Percentiles rank a stretch among this genome's conserved stretches.
Evolutionary conservation across 176 grass and related monocot genomes (phyloP).

Genomic region (Eragrostis nindensis): DNA sequence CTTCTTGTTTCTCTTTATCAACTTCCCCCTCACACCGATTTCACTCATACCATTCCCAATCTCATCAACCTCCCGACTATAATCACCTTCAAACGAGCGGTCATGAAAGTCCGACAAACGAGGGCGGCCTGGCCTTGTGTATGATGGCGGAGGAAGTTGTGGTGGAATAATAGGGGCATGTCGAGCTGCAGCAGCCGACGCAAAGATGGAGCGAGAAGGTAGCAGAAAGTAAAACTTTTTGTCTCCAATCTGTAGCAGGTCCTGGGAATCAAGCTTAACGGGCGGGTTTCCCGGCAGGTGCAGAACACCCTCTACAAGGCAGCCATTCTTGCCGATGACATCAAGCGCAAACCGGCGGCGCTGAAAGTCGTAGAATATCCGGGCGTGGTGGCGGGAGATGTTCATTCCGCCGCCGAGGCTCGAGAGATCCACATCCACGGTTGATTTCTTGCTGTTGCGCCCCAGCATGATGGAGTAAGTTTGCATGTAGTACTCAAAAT

Average conservation of each 20-base stretch:
- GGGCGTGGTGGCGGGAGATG: slow-evolving; percentile 86
- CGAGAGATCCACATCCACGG: slow-evolving; percentile 86
- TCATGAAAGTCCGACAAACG: slow-evolving; percentile 55
- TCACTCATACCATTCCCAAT: slow-evolving; percentile 52
- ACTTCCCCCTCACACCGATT: slow-evolving; percentile 37
- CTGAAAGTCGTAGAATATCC: slow-evolving; percentile 94
- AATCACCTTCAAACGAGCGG: slow-evolving; percentile 49
- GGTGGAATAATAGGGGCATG: slow-evolving; percentile 50
- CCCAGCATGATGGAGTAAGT: slow-evolving; percentile 96
- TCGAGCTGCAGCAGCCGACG: slow-evolving; percentile 53
- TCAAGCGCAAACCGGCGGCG: slow-evolving; percentile 86
- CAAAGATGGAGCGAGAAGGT: slow-evolving; percentile 75
- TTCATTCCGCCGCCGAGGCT: slow-evolving; percentile 84
- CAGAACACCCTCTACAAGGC: slow-evolving; percentile 79
- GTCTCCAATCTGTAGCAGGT: slow-evolving; percentile 94
- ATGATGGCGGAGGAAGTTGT: slow-evolving; percentile 35
- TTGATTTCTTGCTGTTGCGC: slow-evolving; percentile 85
- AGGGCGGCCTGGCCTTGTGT: slow-evolving; percentile 48
- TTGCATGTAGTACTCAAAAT: slow-evolving; percentile 98
- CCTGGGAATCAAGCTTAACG: slow-evolving; percentile 86
- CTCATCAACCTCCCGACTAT: slow-evolving; percentile 54
- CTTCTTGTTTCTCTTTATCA: slow-evolving; percentile 54
- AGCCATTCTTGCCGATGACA: slow-evolving; percentile 93
- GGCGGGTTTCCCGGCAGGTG: slow-evolving; percentile 72
- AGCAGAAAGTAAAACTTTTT: slow-evolving; percentile 94